These are phyloP conservation scores for Fusarium sp. DNA, from an alignment of 2,329 filamentous ascomycete species.

Conservation along the genomic window DNA sequence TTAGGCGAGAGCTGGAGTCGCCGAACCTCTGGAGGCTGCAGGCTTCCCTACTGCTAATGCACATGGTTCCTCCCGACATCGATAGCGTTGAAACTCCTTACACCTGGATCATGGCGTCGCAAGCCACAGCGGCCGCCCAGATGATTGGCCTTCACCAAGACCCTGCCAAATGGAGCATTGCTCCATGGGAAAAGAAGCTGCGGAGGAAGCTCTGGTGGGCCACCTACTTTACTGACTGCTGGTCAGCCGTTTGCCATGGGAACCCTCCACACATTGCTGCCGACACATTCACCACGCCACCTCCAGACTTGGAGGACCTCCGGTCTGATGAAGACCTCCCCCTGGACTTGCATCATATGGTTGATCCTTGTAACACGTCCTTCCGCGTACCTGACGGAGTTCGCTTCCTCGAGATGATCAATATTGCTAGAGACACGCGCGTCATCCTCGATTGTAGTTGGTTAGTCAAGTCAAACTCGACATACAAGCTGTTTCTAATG, in stretches of 20 bases:
- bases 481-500: constrained; percentile 2
- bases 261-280: constrained; percentile 58
- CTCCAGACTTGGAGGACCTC: constrained; percentile 56
- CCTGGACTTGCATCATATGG: constrained; percentile 48
- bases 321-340: constrained; percentile 57
- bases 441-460: constrained; percentile 50
- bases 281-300: constrained; percentile 55
- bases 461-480: constrained; percentile 37
- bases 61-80: constrained; percentile 58
- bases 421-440: constrained; percentile 47
- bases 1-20: constrained; percentile 59
- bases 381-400: constrained; percentile 52
- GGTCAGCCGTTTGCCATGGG: constrained; percentile 60
- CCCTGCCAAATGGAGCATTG: constrained; percentile 55
- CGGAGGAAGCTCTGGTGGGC: constrained; percentile 62
- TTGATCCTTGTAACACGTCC: constrained; percentile 48
- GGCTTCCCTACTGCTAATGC: constrained; percentile 58
- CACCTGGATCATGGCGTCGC: constrained; percentile 58
- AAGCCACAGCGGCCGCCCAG: constrained; percentile 58
- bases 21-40: constrained; percentile 61
- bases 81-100: constrained; percentile 60
- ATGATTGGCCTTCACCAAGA: constrained; percentile 61
- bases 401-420: constrained; percentile 53
- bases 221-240: constrained; percentile 55
- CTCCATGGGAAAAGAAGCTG: constrained; percentile 56